phyloP scores from a whole-genome alignment of 108 stramenopile species.

The Cyclotella distinguenda region DNA sequence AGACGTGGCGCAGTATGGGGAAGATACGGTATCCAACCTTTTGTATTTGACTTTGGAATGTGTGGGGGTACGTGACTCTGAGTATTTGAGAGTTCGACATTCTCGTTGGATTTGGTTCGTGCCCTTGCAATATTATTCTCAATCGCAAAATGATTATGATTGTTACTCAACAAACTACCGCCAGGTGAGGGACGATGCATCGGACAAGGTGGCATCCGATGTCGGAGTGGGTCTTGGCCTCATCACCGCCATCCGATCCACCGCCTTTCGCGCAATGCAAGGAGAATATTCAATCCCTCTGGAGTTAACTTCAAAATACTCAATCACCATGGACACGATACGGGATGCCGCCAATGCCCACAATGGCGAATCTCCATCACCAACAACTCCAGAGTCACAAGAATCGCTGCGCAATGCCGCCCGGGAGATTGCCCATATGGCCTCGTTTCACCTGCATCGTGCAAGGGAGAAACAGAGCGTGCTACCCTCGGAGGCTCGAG shows the following conservation, averaged over 20 bases:
- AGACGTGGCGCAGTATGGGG: slow-evolving; percentile 71
- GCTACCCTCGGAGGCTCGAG: slow-evolving; percentile 55
- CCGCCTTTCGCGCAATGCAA: slow-evolving; percentile 50
- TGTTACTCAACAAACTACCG: background rate
- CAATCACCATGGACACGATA: slow-evolving; percentile 36
- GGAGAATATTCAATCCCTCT: slow-evolving; percentile 73
- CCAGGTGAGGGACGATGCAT: slow-evolving; percentile 64
- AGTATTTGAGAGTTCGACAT: background rate
- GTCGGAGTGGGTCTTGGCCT: slow-evolving; percentile 79
- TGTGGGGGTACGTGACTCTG: slow-evolving; percentile 25
- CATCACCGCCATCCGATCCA: slow-evolving; percentile 63
- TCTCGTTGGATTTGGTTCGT: background rate
- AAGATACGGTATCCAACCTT: slow-evolving; percentile 65
- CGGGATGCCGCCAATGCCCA: background rate
- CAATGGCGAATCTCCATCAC: slow-evolving; percentile 3
- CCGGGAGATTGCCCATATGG: slow-evolving; percentile 51
- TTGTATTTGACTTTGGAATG: slow-evolving; percentile 73
- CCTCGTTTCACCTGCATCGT: slow-evolving; percentile 55
- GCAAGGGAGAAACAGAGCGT: slow-evolving; percentile 63
- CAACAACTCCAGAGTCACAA: slow-evolving; percentile 2
- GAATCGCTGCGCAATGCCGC: slow-evolving; percentile 50
- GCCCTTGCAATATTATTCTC: too few relatives aligned
- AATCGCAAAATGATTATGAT: too few relatives aligned
- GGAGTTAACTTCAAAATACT: slow-evolving; percentile 34
- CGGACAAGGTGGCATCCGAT: slow-evolving; percentile 68